Evolutionary conservation across 176 grass and related monocot species (phyloP), one percentile per base, ranked within the genome.

Genomic region (Musa acuminata): DNA sequence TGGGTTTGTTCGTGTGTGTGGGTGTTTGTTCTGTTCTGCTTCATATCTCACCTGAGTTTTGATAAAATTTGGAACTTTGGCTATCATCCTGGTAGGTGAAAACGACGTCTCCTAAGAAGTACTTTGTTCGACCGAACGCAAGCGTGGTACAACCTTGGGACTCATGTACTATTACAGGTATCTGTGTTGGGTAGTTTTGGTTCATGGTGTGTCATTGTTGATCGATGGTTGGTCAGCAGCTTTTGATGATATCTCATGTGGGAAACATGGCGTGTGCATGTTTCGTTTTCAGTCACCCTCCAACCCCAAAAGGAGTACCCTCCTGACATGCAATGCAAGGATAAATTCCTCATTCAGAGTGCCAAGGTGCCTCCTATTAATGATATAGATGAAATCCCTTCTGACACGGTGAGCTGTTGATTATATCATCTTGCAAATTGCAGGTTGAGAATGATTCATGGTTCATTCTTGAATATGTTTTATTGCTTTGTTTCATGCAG

Each of bases 291-390:
- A 98, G 94, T 98, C 63, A 98, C 90, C 4, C 94, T 98, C 20
- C 94, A 98, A 89, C 77, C 84, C 24, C 94, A 93, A 78, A 91
- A 93, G 73, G 88, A 98, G 67, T 87, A 71, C 57, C 90, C 94
- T 55, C 63, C 80, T 78, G 90, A 98, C 23, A 84, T 91, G 94
- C 85, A 93, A 71, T 98, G 88, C 82, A 98, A 93, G 84, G 94
- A 98, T 73, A 98, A 98, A 22, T 98, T 98, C 83, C 87, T 98
- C 65, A 93, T 98, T 80, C 94, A 98, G 84, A 93, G 88, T 82
- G 88, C 90, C 13, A 98, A 80, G 85, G 90, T 91, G 57, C 80
- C 85, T 57, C 85, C 90, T 23, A 90, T 70, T 63, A 87, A 82
- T 13, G 90, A 93, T 54, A 89, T 93, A 68, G 94, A 93, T 55